Evolutionary conservation across 129 eudicot genomes (phyloP).

Genomic region (Sambucus nigra): DNA sequence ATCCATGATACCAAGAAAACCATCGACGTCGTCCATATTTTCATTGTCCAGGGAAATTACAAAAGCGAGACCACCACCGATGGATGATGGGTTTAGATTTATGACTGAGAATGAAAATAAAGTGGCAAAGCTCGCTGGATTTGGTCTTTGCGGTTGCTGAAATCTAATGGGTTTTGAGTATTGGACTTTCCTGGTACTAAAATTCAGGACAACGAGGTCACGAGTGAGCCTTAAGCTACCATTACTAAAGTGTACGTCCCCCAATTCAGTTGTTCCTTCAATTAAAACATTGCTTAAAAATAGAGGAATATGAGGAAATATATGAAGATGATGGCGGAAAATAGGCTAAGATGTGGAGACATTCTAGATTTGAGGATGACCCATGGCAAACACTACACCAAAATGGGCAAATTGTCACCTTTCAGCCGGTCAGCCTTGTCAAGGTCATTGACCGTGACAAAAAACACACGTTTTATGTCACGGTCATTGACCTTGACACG

Average conservation of each 20-base stretch:
- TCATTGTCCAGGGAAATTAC: conserved; percentile 58
- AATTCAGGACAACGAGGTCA: conserved; percentile 75
- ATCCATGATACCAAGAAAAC: conserved; percentile 41
- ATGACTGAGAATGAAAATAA: conserved; percentile 67
- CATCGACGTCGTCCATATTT: conserved; percentile 50
- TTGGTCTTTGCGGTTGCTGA: conserved; percentile 28
- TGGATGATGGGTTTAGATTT: conserved; percentile 64
- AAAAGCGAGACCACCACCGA: conserved; percentile 82
- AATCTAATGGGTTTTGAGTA: conserved; percentile 63
- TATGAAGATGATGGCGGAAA: background rate
- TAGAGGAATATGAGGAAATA: background rate
- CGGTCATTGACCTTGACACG: no score
- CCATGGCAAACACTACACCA: conserved; percentile 27
- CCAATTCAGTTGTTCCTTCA: conserved; percentile 42
- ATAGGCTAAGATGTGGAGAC: conserved; percentile 16
- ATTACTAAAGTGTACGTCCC: conserved; percentile 69
- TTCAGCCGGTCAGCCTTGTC: no score
- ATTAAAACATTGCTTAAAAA: conserved; percentile 12
- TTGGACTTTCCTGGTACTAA: conserved; percentile 69
- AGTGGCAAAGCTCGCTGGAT: conserved; percentile 54
- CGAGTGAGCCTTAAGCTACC: conserved; percentile 58
- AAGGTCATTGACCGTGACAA: no score
- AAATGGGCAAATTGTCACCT: no score
- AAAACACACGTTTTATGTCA: no score
- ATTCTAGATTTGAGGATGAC: conserved; percentile 14